A percentile compares a stretch with the other conserved stretches of the same genome.
Conservation (phyloP, 2,329 filamentous ascomycete genomes). For the Sporothrix curviconia region DNA sequence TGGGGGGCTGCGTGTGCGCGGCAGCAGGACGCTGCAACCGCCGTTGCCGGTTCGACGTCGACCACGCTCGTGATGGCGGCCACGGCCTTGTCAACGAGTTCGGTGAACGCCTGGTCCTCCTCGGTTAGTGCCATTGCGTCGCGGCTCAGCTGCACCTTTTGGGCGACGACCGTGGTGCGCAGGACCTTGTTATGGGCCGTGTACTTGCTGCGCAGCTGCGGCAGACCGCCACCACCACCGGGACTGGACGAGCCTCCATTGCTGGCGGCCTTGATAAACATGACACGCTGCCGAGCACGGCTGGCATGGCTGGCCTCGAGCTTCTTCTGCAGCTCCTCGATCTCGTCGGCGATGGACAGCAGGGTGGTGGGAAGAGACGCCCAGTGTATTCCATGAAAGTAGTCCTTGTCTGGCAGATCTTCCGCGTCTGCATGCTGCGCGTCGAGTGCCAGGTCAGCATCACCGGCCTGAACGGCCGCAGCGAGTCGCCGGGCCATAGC, state of each 20-base stretch:
- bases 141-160: conserved; percentile 73
- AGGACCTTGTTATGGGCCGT: conserved; percentile 63
- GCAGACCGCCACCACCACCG: neutral
- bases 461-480: conserved; percentile 30
- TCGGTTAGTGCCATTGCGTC: conserved; percentile 65
- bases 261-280: neutral
- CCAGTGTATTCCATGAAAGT: neutral
- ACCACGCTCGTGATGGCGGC: conserved; percentile 38
- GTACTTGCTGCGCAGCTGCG: conserved; percentile 63
- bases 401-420: conserved; percentile 1
- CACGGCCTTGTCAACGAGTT: conserved; percentile 52
- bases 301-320: conserved; percentile 40
- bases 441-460: conserved; percentile 32
- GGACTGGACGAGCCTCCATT: neutral
- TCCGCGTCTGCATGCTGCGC: conserved; percentile 28
- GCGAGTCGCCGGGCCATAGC: conserved; percentile 38
- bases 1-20: neutral
- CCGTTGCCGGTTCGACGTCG: conserved; percentile 32
- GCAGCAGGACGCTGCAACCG: neutral
- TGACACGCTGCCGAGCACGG: neutral
- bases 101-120: conserved; percentile 64
- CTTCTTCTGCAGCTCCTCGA: conserved; percentile 40
- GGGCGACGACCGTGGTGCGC: conserved; percentile 71
- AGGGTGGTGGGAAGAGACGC: conserved; percentile 29
- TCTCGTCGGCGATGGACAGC: conserved; percentile 35